These are phyloP conservation scores for Rosa chinensis DNA, from an alignment of 306 rosid species.

Conservation along the genomic window DNA sequence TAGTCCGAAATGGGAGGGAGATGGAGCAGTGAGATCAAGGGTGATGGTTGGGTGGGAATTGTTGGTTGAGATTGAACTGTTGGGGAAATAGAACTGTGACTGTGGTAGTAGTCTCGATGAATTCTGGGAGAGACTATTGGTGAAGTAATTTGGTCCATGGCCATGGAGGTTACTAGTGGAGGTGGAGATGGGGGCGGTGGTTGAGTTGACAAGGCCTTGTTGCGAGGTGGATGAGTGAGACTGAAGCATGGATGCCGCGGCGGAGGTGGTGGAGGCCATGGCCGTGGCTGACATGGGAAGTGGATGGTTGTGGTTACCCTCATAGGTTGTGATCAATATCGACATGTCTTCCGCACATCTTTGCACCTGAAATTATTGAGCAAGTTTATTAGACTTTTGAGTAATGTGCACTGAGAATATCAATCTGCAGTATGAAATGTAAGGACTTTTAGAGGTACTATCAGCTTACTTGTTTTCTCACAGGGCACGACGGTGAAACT, in stretches of 20 bases:
- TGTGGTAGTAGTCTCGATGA: conserved; percentile 22
- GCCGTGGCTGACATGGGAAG: conserved; percentile 66
- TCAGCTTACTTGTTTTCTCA: conserved; percentile 62
- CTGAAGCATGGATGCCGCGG: conserved; percentile 64
- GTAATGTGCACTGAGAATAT: neutral
- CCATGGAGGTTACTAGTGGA: conserved; percentile 20
- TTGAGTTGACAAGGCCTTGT: conserved; percentile 23
- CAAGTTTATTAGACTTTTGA: neutral
- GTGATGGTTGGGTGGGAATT: conserved; percentile 65
- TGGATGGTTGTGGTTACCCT: conserved; percentile 73
- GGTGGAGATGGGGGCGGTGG: conserved; percentile 26
- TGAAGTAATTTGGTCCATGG: conserved; percentile 31
- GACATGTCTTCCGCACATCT: conserved; percentile 69
- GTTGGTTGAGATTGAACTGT: conserved; percentile 43
- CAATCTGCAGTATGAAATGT: neutral
- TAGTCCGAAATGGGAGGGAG: conserved; percentile 25
- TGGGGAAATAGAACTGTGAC: conserved; percentile 34
- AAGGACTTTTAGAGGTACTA: neutral
- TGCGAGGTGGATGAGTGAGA: conserved; percentile 44
- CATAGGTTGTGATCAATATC: conserved; percentile 68
- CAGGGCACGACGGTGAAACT: conserved; percentile 60
- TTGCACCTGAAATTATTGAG: conserved; percentile 52
- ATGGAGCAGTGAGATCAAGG: conserved; percentile 43
- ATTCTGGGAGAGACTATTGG: conserved; percentile 13
- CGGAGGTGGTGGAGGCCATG: conserved; percentile 69